These are phyloP conservation scores for Dryadomyces sulphureus DNA, from an alignment of 2,329 filamentous ascomycete species.

Conservation along the genomic window DNA sequence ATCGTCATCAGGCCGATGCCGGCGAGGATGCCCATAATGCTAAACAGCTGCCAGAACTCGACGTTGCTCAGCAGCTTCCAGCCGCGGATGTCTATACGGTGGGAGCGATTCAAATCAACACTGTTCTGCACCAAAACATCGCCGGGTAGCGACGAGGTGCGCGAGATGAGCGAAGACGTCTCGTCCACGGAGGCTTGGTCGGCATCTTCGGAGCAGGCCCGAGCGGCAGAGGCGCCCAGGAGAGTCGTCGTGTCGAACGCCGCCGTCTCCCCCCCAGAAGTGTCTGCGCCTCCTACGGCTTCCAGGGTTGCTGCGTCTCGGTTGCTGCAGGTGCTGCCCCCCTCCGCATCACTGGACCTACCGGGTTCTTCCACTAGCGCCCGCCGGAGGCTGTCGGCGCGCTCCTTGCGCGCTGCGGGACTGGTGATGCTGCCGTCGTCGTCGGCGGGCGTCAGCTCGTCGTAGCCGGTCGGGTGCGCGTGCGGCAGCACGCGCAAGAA, in stretches of 20 bases:
- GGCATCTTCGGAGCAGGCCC: slow-evolving; percentile 11
- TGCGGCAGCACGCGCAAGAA: slow-evolving; percentile 66
- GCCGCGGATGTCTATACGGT: slow-evolving; percentile 83
- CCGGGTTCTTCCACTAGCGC: slow-evolving; percentile 41
- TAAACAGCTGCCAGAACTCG: slow-evolving; percentile 86
- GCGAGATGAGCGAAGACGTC: slow-evolving; percentile 63
- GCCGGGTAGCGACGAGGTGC: slow-evolving; percentile 34
- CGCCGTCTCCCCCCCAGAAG: background rate
- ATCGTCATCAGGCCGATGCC: slow-evolving; percentile 97
- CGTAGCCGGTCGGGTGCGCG: slow-evolving; percentile 33
- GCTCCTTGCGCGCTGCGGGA: slow-evolving; percentile 9
- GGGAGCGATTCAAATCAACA: slow-evolving; percentile 60
- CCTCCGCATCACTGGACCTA: slow-evolving; percentile 31
- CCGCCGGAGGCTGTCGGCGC: slow-evolving; percentile 23
- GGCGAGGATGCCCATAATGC: slow-evolving; percentile 76
- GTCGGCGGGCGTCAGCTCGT: slow-evolving; percentile 30
- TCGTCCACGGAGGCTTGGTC: slow-evolving; percentile 42
- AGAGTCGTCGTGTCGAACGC: background rate
- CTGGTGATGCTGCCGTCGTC: slow-evolving; percentile 25
- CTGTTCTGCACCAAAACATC: slow-evolving; percentile 39
- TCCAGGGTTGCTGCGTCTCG: background rate
- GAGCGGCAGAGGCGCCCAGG: slow-evolving; percentile 1
- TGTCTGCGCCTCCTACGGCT: background rate
- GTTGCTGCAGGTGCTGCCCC: background rate
- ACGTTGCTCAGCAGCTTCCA: slow-evolving; percentile 53